These are phyloP conservation scores for Clarkia xantiana DNA, from an alignment of 345 rosid genomes.

Conservation along the genomic window DNA sequence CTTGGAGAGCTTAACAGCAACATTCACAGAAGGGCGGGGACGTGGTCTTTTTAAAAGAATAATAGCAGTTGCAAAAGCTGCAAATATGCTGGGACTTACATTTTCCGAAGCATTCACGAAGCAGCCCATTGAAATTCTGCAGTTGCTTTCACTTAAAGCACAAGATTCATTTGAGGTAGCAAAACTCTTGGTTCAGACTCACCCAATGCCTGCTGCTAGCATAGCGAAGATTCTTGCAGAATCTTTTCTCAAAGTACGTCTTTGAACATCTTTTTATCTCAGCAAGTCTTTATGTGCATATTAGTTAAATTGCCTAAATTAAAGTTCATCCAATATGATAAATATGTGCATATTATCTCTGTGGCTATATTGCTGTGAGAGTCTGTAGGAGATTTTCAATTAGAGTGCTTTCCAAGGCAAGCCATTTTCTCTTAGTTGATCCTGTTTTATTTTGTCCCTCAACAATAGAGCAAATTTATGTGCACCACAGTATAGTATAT, in stretches of 20 bases:
- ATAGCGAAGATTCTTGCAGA: conserved; percentile 95
- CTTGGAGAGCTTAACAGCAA: conserved; percentile 52
- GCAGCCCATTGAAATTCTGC: conserved; percentile 77
- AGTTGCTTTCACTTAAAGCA: conserved; percentile 93
- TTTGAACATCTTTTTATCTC: background rate
- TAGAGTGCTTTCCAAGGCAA: no score
- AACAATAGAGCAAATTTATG: no score
- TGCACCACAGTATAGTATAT: no score
- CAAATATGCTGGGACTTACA: conserved; percentile 69
- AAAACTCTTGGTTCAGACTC: conserved; percentile 63
- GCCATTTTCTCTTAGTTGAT: no score
- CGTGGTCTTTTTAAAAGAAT: conserved; percentile 73
- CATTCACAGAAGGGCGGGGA: conserved; percentile 72
- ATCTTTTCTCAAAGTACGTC: conserved; percentile 74
- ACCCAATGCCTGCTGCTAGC: conserved; percentile 71
- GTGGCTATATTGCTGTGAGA: no score
- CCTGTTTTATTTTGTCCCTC: no score
- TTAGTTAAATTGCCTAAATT: background rate
- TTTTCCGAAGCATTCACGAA: conserved; percentile 83
- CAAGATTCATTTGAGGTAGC: conserved; percentile 97
- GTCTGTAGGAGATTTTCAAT: no score
- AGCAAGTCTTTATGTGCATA: background rate
- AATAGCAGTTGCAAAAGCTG: conserved; percentile 71
- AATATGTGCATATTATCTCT: no score
- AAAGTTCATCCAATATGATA: no score